phyloP scores from a whole-genome alignment of 2,329 filamentous ascomycete species.

The Penicillium brasilianum region DNA sequence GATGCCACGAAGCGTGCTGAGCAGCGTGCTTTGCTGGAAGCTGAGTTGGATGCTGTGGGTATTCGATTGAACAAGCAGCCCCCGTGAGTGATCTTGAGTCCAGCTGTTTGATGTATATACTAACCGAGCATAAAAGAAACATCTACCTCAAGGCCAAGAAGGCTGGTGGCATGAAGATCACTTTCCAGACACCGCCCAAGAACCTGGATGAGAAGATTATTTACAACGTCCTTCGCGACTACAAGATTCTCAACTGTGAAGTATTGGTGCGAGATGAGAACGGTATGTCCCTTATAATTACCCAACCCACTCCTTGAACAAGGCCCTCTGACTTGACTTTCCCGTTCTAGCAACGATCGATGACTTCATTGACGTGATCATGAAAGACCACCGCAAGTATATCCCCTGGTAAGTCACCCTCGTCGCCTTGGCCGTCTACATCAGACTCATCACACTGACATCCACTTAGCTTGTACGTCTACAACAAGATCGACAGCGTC shows the following conservation, averaged over 20 bases:
- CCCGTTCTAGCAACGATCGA: conserved; percentile 76
- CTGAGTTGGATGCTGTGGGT: conserved; percentile 91
- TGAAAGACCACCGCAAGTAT: conserved; percentile 98
- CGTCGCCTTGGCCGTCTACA: not conserved
- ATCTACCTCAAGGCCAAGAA: conserved; percentile 97
- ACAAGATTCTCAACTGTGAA: conserved; percentile 98
- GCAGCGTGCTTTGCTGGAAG: conserved; percentile 86
- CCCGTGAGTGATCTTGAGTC: conserved; percentile 64
- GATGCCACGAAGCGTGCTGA: conserved; percentile 97
- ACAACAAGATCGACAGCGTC: conserved; percentile 99
- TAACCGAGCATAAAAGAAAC: conserved; percentile 63
- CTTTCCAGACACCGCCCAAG: conserved; percentile 87
- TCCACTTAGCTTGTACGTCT: conserved; percentile 79
- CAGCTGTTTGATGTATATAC: not conserved
- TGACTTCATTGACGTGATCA: conserved; percentile 98
- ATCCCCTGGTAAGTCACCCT: conserved; percentile 66
- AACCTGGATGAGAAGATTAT: conserved; percentile 96
- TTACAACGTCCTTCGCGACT: conserved; percentile 95
- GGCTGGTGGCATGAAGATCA: conserved; percentile 98
- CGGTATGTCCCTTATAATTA: conserved; percentile 47
- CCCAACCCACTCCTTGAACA: too few relatives aligned
- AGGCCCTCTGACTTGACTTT: conserved; percentile 7
- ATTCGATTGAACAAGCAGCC: conserved; percentile 91
- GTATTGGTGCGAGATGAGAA: conserved; percentile 94
- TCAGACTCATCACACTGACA: not conserved